Base-by-base conservation (phyloP, 768 basidiomycete species). In the Gloeostereum incarnatum region DNA sequence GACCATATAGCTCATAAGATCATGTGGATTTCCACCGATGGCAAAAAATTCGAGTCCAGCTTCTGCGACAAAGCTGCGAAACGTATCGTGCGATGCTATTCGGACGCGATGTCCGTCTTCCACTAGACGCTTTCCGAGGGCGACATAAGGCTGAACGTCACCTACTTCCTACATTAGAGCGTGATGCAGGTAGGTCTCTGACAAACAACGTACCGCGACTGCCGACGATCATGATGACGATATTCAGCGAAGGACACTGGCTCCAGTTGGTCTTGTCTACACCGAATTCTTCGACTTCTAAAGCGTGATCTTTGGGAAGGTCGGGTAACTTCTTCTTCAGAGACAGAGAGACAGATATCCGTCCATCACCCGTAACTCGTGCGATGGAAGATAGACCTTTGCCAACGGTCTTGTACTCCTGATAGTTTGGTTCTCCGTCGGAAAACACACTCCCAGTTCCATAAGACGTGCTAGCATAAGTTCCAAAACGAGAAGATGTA, bases 1-100 rank as follows among this genome's bases (percentile, higher is more conserved):
- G 33, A 81, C 79, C 79, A 81, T 80, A 45, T 78, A 81, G 32
- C 73, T 73, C 78, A 81, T 80, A 8, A 81, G 55, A 39, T 77
- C 73, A 35, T 72, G 68, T 0, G 78, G 79, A 52, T 76, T 64
- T 1, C 78, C 79, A 8, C 79, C 78, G 22, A 78, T 71, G 36
- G 63, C 62, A 47, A 69, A 78, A 52, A 75, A 80, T 41, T 79
- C 78, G 4, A 80, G 55, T 1, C 68, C 69, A 11, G 62, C 54
- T 1, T 69, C 65, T 4, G 49, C 52, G n/a, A 81, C 73, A 46
- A 79, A 77, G 4, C 62, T 50, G 16, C 65, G 62, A 52, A 80
- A 81, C 1, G 70, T 74, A 41, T 66, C 69, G 50, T 81, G 79
- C 0, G 76, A 73, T 1, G 74, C 78, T 20, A 81, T 69, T 11